These are phyloP conservation scores for Nematodospora anomalae DNA, from an alignment of 1,139 yeast genomes.

Conservation along the genomic window DNA sequence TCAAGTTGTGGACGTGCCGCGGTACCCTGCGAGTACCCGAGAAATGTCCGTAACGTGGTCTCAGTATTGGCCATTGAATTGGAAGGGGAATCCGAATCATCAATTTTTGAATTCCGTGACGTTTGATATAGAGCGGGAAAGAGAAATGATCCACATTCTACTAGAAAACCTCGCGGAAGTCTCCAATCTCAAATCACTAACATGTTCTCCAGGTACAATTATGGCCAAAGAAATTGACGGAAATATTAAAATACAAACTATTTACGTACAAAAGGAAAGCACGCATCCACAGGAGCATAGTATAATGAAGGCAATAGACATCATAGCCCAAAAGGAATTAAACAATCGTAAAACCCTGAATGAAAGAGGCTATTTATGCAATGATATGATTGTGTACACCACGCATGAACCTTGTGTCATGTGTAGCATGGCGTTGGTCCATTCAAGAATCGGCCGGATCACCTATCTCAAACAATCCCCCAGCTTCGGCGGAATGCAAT, in stretches of 20 bases:
- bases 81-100: constrained; percentile 91
- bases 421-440: constrained; percentile 96
- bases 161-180: constrained; percentile 13
- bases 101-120: constrained; percentile 59
- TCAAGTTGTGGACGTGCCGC: constrained; percentile 30
- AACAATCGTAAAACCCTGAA: constrained; percentile 25
- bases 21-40: constrained; percentile 50
- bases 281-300: constrained; percentile 65
- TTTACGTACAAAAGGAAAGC: constrained; percentile 24
- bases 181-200: not conserved
- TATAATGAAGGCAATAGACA: constrained; percentile 66
- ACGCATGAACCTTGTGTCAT: constrained; percentile 96
- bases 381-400: constrained; percentile 74
- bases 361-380: constrained; percentile 61
- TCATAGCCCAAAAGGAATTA: constrained; percentile 54
- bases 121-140: constrained; percentile 48
- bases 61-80: constrained; percentile 79
- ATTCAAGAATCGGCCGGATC: constrained; percentile 75
- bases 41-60: constrained; percentile 69
- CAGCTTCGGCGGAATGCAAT: constrained; percentile 52
- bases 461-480: constrained; percentile 53
- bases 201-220: constrained; percentile 9
- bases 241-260: constrained; percentile 15
- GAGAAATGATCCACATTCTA: constrained; percentile 33
- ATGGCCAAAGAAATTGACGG: constrained; percentile 8